These are phyloP conservation scores for Penicillium vulpinum DNA, from an alignment of 2,329 filamentous ascomycete species.

Conservation along the genomic window DNA sequence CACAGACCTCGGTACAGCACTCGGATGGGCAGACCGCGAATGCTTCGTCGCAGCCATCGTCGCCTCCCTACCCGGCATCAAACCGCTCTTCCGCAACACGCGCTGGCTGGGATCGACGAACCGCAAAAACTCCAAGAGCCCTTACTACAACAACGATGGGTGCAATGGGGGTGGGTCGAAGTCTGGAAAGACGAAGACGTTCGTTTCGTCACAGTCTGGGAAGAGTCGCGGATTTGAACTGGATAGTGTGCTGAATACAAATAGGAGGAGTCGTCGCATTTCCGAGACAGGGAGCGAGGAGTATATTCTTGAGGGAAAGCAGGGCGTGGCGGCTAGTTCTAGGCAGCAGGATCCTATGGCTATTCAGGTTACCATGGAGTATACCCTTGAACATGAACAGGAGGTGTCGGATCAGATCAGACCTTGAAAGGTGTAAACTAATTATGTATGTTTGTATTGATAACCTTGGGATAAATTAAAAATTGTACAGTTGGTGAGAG, in stretches of 20 bases:
- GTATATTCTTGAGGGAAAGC: slow-evolving; percentile 10
- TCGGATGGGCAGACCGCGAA: slow-evolving; percentile 29
- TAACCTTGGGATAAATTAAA: not conserved
- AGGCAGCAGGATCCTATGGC: slow-evolving; percentile 1
- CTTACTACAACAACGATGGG: slow-evolving; percentile 8
- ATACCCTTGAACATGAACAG: slow-evolving; percentile 11
- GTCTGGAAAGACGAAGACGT: slow-evolving; percentile 14
- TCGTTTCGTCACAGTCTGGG: slow-evolving; percentile 7
- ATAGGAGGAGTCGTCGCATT: not conserved
- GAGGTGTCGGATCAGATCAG: not conserved
- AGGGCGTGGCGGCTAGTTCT: not conserved
- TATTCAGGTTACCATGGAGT: slow-evolving; percentile 19
- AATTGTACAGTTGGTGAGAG: not conserved
- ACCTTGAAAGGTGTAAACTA: not conserved
- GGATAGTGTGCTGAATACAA: slow-evolving; percentile 4
- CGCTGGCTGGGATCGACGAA: slow-evolving; percentile 16
- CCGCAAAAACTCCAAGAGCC: slow-evolving; percentile 5
- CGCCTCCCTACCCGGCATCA: slow-evolving; percentile 27
- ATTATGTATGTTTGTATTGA: not conserved
- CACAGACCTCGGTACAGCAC: slow-evolving; percentile 19
- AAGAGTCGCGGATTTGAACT: slow-evolving; percentile 10
- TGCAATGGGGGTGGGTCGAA: slow-evolving; percentile 14
- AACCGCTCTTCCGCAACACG: slow-evolving; percentile 23
- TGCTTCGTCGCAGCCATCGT: slow-evolving; percentile 28
- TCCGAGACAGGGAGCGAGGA: slow-evolving; percentile 14